Conservation (phyloP, 2,329 filamentous ascomycete species). For the Colletotrichum orchidophilum region DNA sequence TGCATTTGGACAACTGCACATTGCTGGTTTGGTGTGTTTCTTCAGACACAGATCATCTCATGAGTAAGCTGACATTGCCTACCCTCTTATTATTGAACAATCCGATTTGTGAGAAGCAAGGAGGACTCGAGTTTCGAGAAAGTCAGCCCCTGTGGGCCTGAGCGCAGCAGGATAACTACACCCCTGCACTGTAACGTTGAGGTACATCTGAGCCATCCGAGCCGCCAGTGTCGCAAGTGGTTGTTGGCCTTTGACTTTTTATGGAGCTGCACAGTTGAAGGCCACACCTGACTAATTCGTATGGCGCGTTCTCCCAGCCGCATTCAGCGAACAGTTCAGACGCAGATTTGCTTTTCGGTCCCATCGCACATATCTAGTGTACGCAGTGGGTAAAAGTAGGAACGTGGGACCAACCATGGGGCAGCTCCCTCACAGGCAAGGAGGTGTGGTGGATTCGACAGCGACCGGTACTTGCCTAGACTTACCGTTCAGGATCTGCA, state of each 20-base stretch:
- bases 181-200: constrained; percentile 27
- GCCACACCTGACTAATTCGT: not conserved
- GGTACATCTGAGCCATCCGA: constrained; percentile 31
- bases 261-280: not conserved
- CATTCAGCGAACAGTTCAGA: not conserved
- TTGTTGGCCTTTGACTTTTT: too few relatives aligned
- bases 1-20: not conserved
- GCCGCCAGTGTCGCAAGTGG: constrained; percentile 31
- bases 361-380: not conserved
- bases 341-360: not conserved
- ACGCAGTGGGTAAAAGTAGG: not conserved
- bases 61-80: constrained; percentile 7
- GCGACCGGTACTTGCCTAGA: not conserved
- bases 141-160: constrained; percentile 1
- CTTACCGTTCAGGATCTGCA: not conserved
- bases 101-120: not conserved
- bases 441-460: not conserved
- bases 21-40: not conserved
- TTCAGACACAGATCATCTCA: constrained; percentile 24
- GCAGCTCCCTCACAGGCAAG: not conserved
- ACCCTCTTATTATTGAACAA: not conserved
- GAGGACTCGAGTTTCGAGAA: not conserved
- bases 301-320: not conserved
- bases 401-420: not conserved
- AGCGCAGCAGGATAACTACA: constrained; percentile 1